Percentiles rank a stretch among this genome's conserved stretches.
Conservation (phyloP, 106 monocot genomes). For the Dioscorea dumetorum region DNA sequence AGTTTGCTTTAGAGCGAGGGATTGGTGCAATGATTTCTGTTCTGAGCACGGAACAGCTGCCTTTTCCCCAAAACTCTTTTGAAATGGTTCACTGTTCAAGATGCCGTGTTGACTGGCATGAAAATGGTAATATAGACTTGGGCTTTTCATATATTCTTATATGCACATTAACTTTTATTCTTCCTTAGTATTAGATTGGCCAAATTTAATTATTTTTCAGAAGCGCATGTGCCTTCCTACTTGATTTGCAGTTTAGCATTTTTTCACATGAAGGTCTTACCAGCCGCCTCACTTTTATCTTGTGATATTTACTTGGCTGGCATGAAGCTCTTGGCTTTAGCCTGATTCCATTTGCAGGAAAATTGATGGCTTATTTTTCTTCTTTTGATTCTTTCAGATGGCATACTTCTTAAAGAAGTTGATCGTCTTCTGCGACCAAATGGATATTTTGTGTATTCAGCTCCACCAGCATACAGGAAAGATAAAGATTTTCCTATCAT, state of each 20-base stretch:
- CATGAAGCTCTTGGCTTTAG: no score
- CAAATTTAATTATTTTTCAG: no score
- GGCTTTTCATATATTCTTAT: no score
- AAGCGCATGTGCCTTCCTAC: no score
- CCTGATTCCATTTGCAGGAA: no score
- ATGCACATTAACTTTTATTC: no score
- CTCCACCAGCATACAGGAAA: slow-evolving; percentile 96
- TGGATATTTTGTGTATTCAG: slow-evolving; percentile 98
- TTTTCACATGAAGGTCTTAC: no score
- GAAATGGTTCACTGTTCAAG: slow-evolving; percentile 99
- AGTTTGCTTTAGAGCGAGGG: slow-evolving; percentile 77
- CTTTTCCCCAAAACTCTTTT: slow-evolving; percentile 73
- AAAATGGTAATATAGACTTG: slow-evolving; percentile 58
- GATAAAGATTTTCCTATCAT: slow-evolving; percentile 78
- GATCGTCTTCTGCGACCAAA: slow-evolving; percentile 85
- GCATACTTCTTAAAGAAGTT: slow-evolving; percentile 91
- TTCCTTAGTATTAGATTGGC: no score
- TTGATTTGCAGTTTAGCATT: no score
- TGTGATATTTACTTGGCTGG: no score
- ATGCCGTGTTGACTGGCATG: slow-evolving; percentile 99
- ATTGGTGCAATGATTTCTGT: slow-evolving; percentile 81
- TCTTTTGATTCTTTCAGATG: slow-evolving; percentile 43
- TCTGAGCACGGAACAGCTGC: slow-evolving; percentile 81
- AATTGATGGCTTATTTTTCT: no score
- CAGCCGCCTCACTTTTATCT: no score